Percentiles rank a stretch among this genome's conserved stretches.
Evolutionary conservation across 352 stramenopile genomes (phyloP).

Genomic region (Phytophthora ramorum): DNA sequence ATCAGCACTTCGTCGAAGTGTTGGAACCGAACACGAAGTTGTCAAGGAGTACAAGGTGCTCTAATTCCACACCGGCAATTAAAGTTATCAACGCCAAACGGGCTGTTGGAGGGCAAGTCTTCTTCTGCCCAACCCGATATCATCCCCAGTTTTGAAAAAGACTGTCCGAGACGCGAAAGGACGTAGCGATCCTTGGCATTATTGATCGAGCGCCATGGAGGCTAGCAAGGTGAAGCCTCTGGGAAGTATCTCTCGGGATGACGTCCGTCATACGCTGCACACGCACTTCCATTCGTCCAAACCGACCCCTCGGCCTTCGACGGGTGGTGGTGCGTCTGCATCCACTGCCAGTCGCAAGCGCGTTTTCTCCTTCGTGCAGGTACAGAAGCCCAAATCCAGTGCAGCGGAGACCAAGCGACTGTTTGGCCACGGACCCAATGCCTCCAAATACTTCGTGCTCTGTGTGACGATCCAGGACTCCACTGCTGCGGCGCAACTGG

Average conservation of each 20-base stretch:
- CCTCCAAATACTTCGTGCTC: slow-evolving; percentile 69
- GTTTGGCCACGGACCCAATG: slow-evolving; percentile 42
- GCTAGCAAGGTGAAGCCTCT: slow-evolving; percentile 35
- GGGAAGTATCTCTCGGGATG: slow-evolving; percentile 56
- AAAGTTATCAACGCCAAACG: too few species aligned
- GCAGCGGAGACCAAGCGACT: slow-evolving; percentile 61
- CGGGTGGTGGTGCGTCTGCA: background rate
- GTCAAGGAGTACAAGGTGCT: too few species aligned
- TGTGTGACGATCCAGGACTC: slow-evolving; percentile 68
- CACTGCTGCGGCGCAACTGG: slow-evolving; percentile 17
- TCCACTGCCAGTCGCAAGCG: slow-evolving; percentile 36
- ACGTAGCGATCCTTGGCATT: slow-evolving; percentile 14
- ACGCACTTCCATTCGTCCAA: slow-evolving; percentile 63
- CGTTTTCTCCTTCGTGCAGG: slow-evolving; percentile 68
- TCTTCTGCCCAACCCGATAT: too few species aligned
- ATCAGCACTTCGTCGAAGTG: too few species aligned
- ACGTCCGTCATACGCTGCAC: slow-evolving; percentile 71
- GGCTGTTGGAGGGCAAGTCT: too few species aligned
- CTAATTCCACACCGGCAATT: too few species aligned
- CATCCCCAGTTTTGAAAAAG: background rate
- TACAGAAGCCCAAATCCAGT: slow-evolving; percentile 66
- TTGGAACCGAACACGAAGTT: too few species aligned
- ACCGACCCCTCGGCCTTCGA: slow-evolving; percentile 31
- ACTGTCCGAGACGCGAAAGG: slow-evolving; percentile 16
- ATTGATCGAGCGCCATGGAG: slow-evolving; percentile 17